Percentiles rank a stretch among this genome's conserved stretches.
These are phyloP conservation scores for Choricystis sp. DNA, from an alignment of 139 green algal genomes.

Conservation along the genomic window DNA sequence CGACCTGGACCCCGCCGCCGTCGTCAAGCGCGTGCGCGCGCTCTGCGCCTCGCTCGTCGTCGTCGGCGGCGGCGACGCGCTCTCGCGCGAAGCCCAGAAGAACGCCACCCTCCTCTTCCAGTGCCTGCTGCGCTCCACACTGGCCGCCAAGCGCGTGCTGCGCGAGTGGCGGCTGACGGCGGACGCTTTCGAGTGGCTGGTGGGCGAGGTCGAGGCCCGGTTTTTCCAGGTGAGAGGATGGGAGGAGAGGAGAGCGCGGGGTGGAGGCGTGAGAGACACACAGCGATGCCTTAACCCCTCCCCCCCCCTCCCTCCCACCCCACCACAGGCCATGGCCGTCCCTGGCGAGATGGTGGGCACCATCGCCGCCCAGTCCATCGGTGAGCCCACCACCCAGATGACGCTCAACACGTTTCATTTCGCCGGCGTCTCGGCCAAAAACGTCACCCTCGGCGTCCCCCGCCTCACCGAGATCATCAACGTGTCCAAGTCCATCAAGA, in stretches of 20 bases:
- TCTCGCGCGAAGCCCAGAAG: slow-evolving; percentile 78
- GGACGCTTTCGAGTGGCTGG: slow-evolving; percentile 78
- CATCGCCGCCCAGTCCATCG: slow-evolving; percentile 90
- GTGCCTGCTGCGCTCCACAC: slow-evolving; percentile 57
- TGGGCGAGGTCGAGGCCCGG: slow-evolving; percentile 73
- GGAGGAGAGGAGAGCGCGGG: neutral
- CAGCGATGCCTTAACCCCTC: neutral
- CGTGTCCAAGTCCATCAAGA: slow-evolving; percentile 99
- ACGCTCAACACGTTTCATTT: slow-evolving; percentile 96
- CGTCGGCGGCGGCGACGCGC: slow-evolving; percentile 61
- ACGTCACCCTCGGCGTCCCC: slow-evolving; percentile 96
- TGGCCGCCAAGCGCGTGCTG: slow-evolving; percentile 78
- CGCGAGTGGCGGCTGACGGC: slow-evolving; percentile 62
- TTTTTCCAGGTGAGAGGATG: slow-evolving; percentile 30
- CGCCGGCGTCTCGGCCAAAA: slow-evolving; percentile 81
- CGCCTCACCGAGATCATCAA: slow-evolving; percentile 99
- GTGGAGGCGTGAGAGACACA: neutral
- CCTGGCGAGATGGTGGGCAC: slow-evolving; percentile 84
- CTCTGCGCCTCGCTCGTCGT: slow-evolving; percentile 43
- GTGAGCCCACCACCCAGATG: slow-evolving; percentile 95
- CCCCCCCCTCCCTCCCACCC: neutral
- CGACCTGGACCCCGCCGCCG: neutral
- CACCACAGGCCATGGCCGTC: slow-evolving; percentile 31
- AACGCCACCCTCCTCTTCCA: slow-evolving; percentile 92
- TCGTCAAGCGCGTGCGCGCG: slow-evolving; percentile 39